Base-by-base conservation (phyloP, 177 flowering plant species). In the Vitis hybrid region DNA sequence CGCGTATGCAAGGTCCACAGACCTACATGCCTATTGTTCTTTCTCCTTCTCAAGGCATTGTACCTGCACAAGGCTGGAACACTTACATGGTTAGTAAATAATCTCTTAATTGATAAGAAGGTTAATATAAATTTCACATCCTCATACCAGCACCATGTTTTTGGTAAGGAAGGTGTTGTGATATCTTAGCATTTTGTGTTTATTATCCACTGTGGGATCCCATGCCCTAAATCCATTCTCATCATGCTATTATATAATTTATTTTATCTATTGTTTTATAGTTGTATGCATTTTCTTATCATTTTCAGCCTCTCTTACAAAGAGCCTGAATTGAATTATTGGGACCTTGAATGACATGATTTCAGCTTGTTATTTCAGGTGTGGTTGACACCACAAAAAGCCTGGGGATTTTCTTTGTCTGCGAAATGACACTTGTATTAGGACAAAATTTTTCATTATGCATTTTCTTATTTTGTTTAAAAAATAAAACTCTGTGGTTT, bases 11-110 rank as follows among this genome's bases (percentile, higher is more conserved):
- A 70, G 81, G 79, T 64, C 75, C 78, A 14, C 92, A 78, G 21
- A 66, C 81, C 13, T 88, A 83, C 71, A 74, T 89, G 83, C 85
- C 90, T 74, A 63, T 83, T 72, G 76, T 79, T 78, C 57, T 85
- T 76, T 75, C 93, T 70, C 84, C 89, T 62, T 82, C 90, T 46
- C 93, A 83, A 63, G 83, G 87, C 65, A 65, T 80, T 66, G 56
- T 85, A 21, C 68, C 90, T 72, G 69, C 87, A 46, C 93, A 79
- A 67, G 89, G 87, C 67, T 92, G 94, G 97, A 89, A 76, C 75
- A 78, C 87, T 11, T 89, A 86, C 68, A 54, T 80, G 86, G 97
- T 90, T 27, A 83, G 91, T 85, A 50, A 50, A 19, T 56, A 51
- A 35, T 72, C 19, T 68, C 54, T 61, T 62, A 12, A 70, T 11